A percentile compares a stretch with the other conserved stretches of the same genome.
Evolutionary conservation across 129 eudicot genomes (phyloP).

Genomic region (Artemisia argyi): DNA sequence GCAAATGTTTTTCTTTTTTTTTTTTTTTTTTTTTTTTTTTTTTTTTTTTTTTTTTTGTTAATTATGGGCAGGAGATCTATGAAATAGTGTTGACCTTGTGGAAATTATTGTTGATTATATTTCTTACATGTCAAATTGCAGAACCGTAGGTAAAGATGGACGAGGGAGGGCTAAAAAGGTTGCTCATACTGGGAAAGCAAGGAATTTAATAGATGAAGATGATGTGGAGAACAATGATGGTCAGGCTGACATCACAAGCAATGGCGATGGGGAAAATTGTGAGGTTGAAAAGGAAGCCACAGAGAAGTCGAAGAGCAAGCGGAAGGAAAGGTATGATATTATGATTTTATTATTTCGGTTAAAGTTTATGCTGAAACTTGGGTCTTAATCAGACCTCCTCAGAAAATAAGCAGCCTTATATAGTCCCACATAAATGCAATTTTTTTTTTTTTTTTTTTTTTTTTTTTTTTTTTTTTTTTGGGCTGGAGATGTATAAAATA

Average conservation of each 20-base stretch:
- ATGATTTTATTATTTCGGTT: neutral
- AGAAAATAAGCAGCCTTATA: no score
- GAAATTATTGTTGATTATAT: constrained; percentile 9
- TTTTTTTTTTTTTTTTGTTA: neutral
- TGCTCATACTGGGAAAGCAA: constrained; percentile 26
- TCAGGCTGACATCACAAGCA: constrained; percentile 19
- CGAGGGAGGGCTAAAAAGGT: constrained; percentile 37
- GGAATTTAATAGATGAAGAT: constrained; percentile 28
- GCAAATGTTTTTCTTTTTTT: no score
- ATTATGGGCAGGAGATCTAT: neutral
- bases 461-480: no score
- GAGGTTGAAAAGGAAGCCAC: neutral
- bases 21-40: no score
- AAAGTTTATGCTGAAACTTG: neutral
- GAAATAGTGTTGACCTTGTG: neutral
- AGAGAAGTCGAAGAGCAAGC: neutral
- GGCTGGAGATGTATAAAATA: no score
- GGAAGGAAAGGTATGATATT: constrained; percentile 19
- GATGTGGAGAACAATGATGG: constrained; percentile 25
- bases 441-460: no score
- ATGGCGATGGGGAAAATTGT: neutral
- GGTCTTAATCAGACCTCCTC: no score
- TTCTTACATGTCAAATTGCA: constrained; percentile 21
- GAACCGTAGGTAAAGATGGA: constrained; percentile 21
- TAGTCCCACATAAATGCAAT: no score